Percentiles rank a stretch among this genome's conserved stretches.
These are phyloP conservation scores for Coelastrella sp. DNA, from an alignment of 139 green algal species.

Conservation along the genomic window DNA sequence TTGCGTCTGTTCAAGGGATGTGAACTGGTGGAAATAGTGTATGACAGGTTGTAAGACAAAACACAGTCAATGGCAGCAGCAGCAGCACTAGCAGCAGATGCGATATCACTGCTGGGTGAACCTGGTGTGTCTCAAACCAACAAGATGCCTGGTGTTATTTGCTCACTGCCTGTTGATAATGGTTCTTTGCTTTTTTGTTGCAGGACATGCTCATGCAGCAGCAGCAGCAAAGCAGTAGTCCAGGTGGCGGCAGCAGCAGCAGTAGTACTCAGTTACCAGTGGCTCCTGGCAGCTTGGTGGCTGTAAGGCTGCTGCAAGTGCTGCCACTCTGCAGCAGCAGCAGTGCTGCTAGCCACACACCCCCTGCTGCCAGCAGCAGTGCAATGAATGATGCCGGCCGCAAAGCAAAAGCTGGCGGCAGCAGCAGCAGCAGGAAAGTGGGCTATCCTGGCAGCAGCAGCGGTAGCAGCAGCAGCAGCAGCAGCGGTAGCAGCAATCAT, in stretches of 20 bases:
- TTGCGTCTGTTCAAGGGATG: too few species aligned
- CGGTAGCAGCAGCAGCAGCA: constrained; percentile 9
- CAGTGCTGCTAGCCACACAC: too few species aligned
- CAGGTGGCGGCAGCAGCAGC: neutral
- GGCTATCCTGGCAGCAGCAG: too few species aligned
- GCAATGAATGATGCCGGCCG: too few species aligned
- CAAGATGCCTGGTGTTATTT: neutral
- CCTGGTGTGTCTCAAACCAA: neutral
- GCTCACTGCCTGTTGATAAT: too few species aligned
- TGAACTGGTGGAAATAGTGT: too few species aligned
- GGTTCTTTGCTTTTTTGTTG: neutral
- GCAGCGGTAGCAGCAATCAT: neutral
- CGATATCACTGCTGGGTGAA: too few species aligned
- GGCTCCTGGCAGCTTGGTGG: neutral
- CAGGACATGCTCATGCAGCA: neutral
- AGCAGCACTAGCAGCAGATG: too few species aligned
- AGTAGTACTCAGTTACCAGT: neutral
- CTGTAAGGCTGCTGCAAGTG: constrained; percentile 4
- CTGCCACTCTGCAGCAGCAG: neutral
- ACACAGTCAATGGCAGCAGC: too few species aligned
- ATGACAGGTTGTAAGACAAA: too few species aligned
- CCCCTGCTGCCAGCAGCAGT: too few species aligned
- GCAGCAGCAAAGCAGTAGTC: constrained; percentile 6
- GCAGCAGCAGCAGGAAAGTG: neutral
- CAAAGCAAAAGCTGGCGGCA: neutral